Base-by-base conservation (phyloP, 192 early-diverging fungal species). In the Chytriomyces sp. region DNA sequence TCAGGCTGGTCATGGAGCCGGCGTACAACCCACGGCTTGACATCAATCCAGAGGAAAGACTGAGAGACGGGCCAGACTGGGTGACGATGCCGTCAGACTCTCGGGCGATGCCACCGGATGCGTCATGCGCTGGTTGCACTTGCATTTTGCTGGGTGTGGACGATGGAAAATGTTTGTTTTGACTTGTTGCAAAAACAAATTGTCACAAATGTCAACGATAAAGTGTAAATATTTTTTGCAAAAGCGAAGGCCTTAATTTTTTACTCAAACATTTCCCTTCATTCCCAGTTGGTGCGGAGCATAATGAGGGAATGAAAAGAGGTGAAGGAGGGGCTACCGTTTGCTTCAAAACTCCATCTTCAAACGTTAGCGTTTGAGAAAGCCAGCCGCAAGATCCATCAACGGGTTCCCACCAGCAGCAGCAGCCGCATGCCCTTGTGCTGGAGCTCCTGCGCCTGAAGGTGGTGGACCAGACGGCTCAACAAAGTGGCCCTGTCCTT, bases 331-430 rank as follows among this genome's bases (percentile, higher is more conserved):
- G 13, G 53, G 2, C n/a, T n/a, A 20, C 53, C 13, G 53, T 53
- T 53, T 57, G 53, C 5, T 35, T 35, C 35, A 35, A 35, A 35
- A 35, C 28, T 35, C 28, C 0, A 1, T 35, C 28, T 35, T 35
- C 28, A 35, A 35, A 2, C 1, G 35, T 57, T 20, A 57, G 5
- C 53, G 53, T 57, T 57, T 57, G 16, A 57, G 53, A 20, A 57
- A 57, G 53, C 53, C 53, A 57, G 53, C 53, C 13, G 53, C 53
- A 20, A 57, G 53, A 57, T 20, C 53, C 53, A 57, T 57, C 53
- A 57, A 57, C 53, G 53, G 16, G 20, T 57, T 57, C 53, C 20
- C 16, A 57, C 53, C 53, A 35, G 35, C 20, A 5, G 53, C 16
- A 3, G 13, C 53, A 2, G 53, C 53, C 0, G 16, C 53, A n/a